Evolutionary conservation across 768 basidiomycete genomes (phyloP).

Genomic region (Lentinula boryana): DNA sequence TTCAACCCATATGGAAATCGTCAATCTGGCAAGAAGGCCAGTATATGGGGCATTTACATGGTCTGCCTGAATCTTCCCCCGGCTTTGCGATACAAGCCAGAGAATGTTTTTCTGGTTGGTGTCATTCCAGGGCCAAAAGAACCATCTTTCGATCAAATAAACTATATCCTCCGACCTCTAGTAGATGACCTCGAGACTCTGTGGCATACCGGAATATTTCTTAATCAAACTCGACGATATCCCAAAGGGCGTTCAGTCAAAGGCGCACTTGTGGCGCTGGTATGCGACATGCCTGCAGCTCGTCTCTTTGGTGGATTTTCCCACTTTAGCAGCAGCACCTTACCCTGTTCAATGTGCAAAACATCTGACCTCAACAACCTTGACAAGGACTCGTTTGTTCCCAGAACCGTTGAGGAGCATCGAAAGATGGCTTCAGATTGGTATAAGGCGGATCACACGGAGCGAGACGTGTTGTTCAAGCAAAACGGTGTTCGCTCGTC

Average conservation of each 20-base stretch:
- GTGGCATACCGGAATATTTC: slow-evolving; percentile 26
- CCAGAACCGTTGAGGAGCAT: background rate
- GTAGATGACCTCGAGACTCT: slow-evolving; percentile 19
- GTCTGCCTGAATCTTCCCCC: slow-evolving; percentile 30
- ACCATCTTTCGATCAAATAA: slow-evolving; percentile 17
- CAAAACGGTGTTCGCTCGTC: slow-evolving; percentile 14
- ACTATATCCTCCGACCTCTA: slow-evolving; percentile 19
- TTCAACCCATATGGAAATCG: slow-evolving; percentile 28
- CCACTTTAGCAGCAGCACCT: background rate
- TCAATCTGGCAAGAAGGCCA: slow-evolving; percentile 18
- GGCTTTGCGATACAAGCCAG: slow-evolving; percentile 18
- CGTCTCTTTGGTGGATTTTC: slow-evolving; percentile 16
- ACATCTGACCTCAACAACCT: background rate
- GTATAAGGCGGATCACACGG: background rate
- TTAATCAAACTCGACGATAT: slow-evolving; percentile 11
- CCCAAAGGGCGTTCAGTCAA: slow-evolving; percentile 14
- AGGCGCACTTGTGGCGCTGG: slow-evolving; percentile 18
- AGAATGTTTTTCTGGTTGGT: slow-evolving; percentile 28
- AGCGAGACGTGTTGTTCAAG: slow-evolving; percentile 10
- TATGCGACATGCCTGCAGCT: slow-evolving; percentile 31
- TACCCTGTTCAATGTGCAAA: background rate
- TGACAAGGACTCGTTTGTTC: background rate
- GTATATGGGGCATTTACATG: slow-evolving; percentile 25
- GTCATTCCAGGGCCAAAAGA: slow-evolving; percentile 30
- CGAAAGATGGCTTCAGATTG: background rate